phyloP scores from a whole-genome alignment of 2,329 filamentous ascomycete species.

The Moelleriella libera region DNA sequence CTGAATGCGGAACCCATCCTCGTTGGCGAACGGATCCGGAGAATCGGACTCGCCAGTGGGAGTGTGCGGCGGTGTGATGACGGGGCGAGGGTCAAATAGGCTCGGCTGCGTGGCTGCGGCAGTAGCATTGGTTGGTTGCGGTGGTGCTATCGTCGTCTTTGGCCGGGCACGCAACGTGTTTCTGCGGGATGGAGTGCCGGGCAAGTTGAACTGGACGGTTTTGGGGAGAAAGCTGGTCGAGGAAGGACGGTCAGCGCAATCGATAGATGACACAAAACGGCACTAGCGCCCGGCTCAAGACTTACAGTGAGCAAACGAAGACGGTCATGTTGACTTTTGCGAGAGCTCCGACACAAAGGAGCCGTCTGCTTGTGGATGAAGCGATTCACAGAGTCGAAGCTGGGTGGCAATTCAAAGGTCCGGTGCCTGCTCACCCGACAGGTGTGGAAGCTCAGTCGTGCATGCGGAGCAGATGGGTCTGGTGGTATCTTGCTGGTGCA shows the following conservation, averaged over 20 bases:
- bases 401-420: neutral
- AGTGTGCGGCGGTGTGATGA: conserved; percentile 41
- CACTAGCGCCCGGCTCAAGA: conserved; percentile 1
- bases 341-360: neutral
- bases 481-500: too few species aligned
- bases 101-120: conserved; percentile 29
- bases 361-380: neutral
- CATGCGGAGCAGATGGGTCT: neutral
- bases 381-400: neutral
- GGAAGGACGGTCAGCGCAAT: neutral
- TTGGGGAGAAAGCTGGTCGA: conserved; percentile 75
- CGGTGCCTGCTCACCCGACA: neutral
- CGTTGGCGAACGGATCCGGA: conserved; percentile 39
- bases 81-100: conserved; percentile 32
- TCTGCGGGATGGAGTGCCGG: conserved; percentile 31
- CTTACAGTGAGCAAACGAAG: conserved; percentile 26
- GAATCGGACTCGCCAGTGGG: conserved; percentile 31
- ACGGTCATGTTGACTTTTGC: conserved; percentile 20
- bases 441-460: neutral
- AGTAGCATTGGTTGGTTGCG: conserved; percentile 11
- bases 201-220: conserved; percentile 74
- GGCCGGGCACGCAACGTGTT: conserved; percentile 15
- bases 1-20: conserved; percentile 42
- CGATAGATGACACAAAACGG: too few species aligned
- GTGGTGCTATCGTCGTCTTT: conserved; percentile 12